Percentiles rank a stretch among this genome's conserved stretches.
phyloP scores from a whole-genome alignment of 2,329 filamentous ascomycete genomes.

The Acarospora socialis region DNA sequence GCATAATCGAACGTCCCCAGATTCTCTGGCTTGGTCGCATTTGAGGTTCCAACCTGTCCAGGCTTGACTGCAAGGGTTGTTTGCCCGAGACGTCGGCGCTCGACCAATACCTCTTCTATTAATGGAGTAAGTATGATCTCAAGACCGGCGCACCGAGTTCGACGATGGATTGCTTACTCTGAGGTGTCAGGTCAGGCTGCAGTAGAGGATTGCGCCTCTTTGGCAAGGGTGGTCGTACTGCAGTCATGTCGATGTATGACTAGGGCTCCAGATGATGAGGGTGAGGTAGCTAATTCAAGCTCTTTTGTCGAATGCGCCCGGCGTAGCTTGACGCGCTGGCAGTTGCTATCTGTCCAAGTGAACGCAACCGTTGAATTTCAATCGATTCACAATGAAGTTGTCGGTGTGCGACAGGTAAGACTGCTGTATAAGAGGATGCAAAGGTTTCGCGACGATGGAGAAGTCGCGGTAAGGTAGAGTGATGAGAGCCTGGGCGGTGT shows the following conservation, averaged over 20 bases:
- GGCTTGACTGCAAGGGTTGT: conserved; percentile 80
- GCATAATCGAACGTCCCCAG: conserved; percentile 89
- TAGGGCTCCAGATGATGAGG: too few species aligned
- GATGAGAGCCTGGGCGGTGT: too few species aligned
- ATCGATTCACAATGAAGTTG: too few species aligned
- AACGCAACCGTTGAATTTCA: too few species aligned
- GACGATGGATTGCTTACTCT: conserved; percentile 26
- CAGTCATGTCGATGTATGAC: conserved; percentile 1
- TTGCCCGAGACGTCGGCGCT: conserved; percentile 77
- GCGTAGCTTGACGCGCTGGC: too few species aligned
- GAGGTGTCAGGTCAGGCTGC: conserved; percentile 27
- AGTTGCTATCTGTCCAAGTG: too few species aligned
- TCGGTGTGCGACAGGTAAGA: too few species aligned
- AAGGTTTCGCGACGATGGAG: too few species aligned
- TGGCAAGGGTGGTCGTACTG: conserved; percentile 26
- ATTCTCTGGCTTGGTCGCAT: conserved; percentile 57
- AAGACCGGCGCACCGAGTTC: conserved; percentile 13
- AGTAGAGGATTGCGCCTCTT: conserved; percentile 33
- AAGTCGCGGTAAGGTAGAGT: too few species aligned
- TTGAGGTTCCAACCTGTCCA: conserved; percentile 53
- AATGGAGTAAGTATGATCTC: conserved; percentile 5
- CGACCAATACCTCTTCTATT: conserved; percentile 58
- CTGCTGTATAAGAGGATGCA: too few species aligned
- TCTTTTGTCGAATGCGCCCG: too few species aligned
- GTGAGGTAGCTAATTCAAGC: too few species aligned